Percentiles rank a stretch among this genome's conserved stretches.
Conservation (phyloP, 192 early-diverging fungal genomes). For the Rhizophagus clarus region DNA sequence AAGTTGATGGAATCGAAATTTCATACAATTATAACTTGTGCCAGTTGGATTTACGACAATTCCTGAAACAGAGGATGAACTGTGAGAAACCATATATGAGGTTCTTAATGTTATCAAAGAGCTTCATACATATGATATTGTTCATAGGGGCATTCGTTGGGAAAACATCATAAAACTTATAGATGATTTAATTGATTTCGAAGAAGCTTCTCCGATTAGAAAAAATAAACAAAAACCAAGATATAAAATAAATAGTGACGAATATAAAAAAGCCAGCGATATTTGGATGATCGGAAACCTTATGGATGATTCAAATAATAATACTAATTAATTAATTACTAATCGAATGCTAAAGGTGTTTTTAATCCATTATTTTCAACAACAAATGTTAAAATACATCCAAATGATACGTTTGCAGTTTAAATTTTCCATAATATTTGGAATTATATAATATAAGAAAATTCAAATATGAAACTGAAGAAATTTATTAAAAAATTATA, state of each 20-base stretch:
- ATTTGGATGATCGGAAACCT: conserved; percentile 22
- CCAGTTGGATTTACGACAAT: not conserved
- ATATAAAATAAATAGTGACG: too few relatives aligned
- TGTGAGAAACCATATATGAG: not conserved
- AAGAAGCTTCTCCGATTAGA: too few relatives aligned
- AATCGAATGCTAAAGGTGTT: too few relatives aligned
- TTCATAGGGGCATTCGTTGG: conserved; percentile 1
- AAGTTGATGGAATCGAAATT: not conserved
- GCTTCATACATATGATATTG: not conserved
- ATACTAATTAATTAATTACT: too few relatives aligned
- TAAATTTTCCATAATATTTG: too few relatives aligned
- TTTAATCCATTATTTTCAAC: too few relatives aligned
- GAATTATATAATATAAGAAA: too few relatives aligned
- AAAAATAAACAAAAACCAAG: not conserved
- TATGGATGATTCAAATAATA: not conserved
- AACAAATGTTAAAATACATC: too few relatives aligned
- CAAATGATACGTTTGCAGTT: too few relatives aligned
- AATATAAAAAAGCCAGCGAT: not conserved
- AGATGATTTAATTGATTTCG: not conserved
- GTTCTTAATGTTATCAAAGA: not conserved
- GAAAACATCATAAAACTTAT: not conserved
- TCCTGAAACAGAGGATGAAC: not conserved
- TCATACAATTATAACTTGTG: not conserved
- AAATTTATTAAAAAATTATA: too few relatives aligned
- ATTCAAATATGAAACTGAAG: too few relatives aligned